Evolutionary conservation across 2,329 filamentous ascomycete genomes (phyloP).

Genomic region (Colletotrichum phormii): DNA sequence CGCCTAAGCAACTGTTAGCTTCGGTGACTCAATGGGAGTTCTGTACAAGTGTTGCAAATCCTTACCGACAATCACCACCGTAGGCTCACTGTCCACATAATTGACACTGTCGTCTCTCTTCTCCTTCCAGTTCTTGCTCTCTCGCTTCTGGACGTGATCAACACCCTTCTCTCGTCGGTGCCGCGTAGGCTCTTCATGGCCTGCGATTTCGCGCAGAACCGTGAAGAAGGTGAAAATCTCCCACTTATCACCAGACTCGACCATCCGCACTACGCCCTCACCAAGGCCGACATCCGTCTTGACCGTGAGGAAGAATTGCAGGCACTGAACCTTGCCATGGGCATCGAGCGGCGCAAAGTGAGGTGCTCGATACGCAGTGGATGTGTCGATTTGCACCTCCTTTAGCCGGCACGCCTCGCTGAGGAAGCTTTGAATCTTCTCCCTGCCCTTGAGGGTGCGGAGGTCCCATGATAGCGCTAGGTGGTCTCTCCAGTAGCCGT

Average conservation of each 20-base stretch:
- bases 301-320: slow-evolving; percentile 68
- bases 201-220: slow-evolving; percentile 58
- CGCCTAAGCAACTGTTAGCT: slow-evolving; percentile 2
- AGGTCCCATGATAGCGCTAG: slow-evolving; percentile 68
- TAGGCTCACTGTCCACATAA: slow-evolving; percentile 32
- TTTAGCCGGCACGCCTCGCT: slow-evolving; percentile 47
- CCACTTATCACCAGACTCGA: slow-evolving; percentile 53
- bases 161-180: slow-evolving; percentile 60
- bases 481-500: slow-evolving; percentile 70
- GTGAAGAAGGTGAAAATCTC: slow-evolving; percentile 70
- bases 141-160: slow-evolving; percentile 58
- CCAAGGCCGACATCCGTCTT: slow-evolving; percentile 66
- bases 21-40: background rate
- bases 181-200: slow-evolving; percentile 57
- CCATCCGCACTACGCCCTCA: slow-evolving; percentile 66
- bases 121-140: slow-evolving; percentile 40
- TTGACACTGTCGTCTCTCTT: slow-evolving; percentile 32
- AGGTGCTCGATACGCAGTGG: slow-evolving; percentile 57
- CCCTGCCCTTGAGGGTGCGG: slow-evolving; percentile 55
- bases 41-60: background rate
- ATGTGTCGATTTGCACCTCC: slow-evolving; percentile 58
- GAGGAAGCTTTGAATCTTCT: slow-evolving; percentile 54
- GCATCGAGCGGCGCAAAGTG: slow-evolving; percentile 60
- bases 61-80: slow-evolving; percentile 39
- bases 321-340: slow-evolving; percentile 58